A percentile compares a stretch with the other conserved stretches of the same genome.
Evolutionary conservation across 192 early-diverging fungal species (phyloP).

Genomic region (Obelidium mucronatum): DNA sequence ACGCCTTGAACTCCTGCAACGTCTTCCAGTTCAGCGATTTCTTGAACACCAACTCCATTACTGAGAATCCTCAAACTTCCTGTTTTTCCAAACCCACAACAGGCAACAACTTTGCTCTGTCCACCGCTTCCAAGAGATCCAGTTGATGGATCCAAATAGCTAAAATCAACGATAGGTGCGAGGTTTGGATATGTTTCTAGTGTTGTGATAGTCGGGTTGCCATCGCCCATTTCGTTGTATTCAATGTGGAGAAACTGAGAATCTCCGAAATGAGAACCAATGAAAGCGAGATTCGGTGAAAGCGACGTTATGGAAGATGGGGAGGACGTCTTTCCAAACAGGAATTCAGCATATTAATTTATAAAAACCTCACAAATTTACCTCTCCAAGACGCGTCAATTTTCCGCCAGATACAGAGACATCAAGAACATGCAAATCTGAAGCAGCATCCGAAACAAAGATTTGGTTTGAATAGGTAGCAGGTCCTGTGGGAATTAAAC

Average conservation of each 20-base stretch:
- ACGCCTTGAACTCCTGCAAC: slow-evolving; percentile 74
- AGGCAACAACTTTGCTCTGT: slow-evolving; percentile 82
- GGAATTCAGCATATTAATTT: neutral
- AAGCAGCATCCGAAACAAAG: slow-evolving; percentile 71
- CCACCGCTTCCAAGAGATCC: slow-evolving; percentile 7
- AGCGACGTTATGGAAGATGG: slow-evolving; percentile 72
- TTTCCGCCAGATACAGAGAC: slow-evolving; percentile 31
- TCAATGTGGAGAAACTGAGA: slow-evolving; percentile 76
- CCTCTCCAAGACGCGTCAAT: slow-evolving; percentile 61
- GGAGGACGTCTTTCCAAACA: slow-evolving; percentile 44
- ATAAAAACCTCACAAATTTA: slow-evolving; percentile 39
- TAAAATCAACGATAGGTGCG: slow-evolving; percentile 87
- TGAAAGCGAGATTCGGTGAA: slow-evolving; percentile 70
- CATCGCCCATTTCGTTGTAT: slow-evolving; percentile 32
- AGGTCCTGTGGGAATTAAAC: neutral
- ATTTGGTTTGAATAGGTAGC: neutral
- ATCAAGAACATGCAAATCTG: slow-evolving; percentile 60
- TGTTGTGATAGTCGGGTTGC: slow-evolving; percentile 59
- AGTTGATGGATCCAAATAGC: slow-evolving; percentile 80
- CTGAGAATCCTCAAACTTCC: slow-evolving; percentile 83
- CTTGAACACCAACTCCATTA: slow-evolving; percentile 88
- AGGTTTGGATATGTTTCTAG: slow-evolving; percentile 74
- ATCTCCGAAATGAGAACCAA: slow-evolving; percentile 89
- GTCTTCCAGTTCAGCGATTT: slow-evolving; percentile 60
- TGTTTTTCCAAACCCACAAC: slow-evolving; percentile 77